Base-by-base conservation (phyloP, 2,329 filamentous ascomycete genomes). In the Fusarium tjaetaba region DNA sequence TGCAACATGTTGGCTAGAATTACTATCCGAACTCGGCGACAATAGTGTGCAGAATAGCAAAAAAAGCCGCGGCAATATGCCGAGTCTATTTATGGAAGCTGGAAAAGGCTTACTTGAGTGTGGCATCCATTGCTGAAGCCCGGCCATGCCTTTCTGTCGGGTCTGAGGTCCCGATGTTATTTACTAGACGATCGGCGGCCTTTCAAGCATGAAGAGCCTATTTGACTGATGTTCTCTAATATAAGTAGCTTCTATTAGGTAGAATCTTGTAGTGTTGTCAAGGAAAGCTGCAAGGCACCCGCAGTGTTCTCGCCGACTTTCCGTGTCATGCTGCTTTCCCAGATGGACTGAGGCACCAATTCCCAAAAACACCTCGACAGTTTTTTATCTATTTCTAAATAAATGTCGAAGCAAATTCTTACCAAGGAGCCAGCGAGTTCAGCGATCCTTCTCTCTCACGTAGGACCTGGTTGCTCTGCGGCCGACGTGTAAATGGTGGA, bases 321-420 rank as follows among this genome's bases (percentile, higher is more conserved):
- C 22, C 28, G 18, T 30, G 20, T 28, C 28, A 49, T n/a, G 22
- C 28, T 8, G 18, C 32, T 36, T 36, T 22, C 6, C n/a, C 20
- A 2, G 6, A 26, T 11, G 9, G 22, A 24, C 10, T 8, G 15
- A 20, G 20, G 13, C 30, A 26, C 16, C 7, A 11, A 38, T 22
- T 28, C 13, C 20, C 24, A 22, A 9, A 36, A 22, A 28, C 4
- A 22, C 4, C 5, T 38, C 24, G 10, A 38, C 14, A 2, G 36
- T 18, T 38, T 36, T 16, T 36, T 8, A 3, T 16, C 8, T 8
- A 7, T 34, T 34, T 9, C 15, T 34, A 4, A 34, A 34, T 34
- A 34, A 34, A 34, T 7, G 3, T 2, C 5, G 4, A 22, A 11
- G 7, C 11, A 36, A 4, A 6, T 5, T 4, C 8, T 3, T 16